Evolutionary conservation across 306 rosid species (phyloP).

Genomic region (Vigna trinervia): DNA sequence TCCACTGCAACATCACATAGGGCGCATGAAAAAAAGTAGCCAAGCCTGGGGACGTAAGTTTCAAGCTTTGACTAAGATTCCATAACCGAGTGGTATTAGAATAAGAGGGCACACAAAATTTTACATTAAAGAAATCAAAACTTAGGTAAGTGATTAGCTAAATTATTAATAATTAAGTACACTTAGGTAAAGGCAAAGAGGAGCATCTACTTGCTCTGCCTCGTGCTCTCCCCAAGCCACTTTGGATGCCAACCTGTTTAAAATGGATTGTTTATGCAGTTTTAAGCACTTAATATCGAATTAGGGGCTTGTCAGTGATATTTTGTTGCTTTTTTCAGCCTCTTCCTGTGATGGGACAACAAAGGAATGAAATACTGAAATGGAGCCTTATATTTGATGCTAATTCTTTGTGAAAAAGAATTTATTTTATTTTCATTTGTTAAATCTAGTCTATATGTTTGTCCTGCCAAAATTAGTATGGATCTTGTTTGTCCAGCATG

Average conservation of each 20-base stretch:
- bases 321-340: constrained; percentile 38
- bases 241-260: constrained; percentile 52
- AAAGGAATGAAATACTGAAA: background rate
- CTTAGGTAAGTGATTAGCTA: constrained; percentile 41
- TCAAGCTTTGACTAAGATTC: constrained; percentile 65
- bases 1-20: constrained; percentile 27
- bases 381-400: constrained; percentile 1
- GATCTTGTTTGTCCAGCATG: too few species aligned
- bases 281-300: constrained; percentile 52
- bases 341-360: background rate
- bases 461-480: too few species aligned
- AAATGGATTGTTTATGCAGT: constrained; percentile 43
- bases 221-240: constrained; percentile 72
- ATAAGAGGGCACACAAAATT: constrained; percentile 37
- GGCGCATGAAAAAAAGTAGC: constrained; percentile 31
- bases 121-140: constrained; percentile 33
- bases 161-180: constrained; percentile 36
- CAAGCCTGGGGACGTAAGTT: constrained; percentile 43
- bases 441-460: too few species aligned
- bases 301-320: constrained; percentile 42
- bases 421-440: too few species aligned
- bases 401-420: background rate
- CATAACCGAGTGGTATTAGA: constrained; percentile 35
- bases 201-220: constrained; percentile 63
- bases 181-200: constrained; percentile 54